Percentiles rank a stretch among this genome's conserved stretches.
Conservation (phyloP, 2,329 filamentous ascomycete genomes). For the Aureobasidium vineae region DNA sequence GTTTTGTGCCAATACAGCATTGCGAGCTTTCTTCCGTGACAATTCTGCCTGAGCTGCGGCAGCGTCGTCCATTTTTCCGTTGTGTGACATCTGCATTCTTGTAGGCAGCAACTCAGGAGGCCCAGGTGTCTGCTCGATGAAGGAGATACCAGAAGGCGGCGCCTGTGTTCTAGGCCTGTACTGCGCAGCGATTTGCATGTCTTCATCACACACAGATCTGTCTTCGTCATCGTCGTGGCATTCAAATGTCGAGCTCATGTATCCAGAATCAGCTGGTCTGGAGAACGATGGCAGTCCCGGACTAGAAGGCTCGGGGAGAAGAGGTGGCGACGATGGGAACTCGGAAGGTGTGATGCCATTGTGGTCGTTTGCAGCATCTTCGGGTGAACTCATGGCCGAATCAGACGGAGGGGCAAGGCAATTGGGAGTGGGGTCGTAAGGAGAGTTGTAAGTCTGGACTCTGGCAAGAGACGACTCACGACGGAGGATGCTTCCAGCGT, state of each 20-base stretch:
- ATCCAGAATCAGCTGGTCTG: conserved; percentile 64
- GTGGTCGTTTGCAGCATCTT: conserved; percentile 51
- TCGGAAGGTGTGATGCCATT: conserved; percentile 55
- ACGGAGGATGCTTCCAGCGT: conserved; percentile 26
- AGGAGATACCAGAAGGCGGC: conserved; percentile 33
- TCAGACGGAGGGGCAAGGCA: conserved; percentile 39
- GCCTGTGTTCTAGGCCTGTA: conserved; percentile 33
- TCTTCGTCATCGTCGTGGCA: conserved; percentile 59
- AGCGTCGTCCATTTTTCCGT: conserved; percentile 12
- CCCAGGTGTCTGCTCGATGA: conserved; percentile 42
- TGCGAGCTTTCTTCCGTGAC: conserved; percentile 28
- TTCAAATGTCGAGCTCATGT: conserved; percentile 74
- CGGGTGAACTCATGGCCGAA: conserved; percentile 45
- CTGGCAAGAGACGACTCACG: conserved; percentile 29
- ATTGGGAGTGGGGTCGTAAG: conserved; percentile 31
- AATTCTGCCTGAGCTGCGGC: conserved; percentile 23
- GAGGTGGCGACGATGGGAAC: conserved; percentile 86
- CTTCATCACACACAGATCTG: conserved; percentile 41
- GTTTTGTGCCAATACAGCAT: conserved; percentile 30
- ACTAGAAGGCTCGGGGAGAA: conserved; percentile 76
- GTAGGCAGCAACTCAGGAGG: conserved; percentile 45
- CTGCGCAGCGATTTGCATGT: conserved; percentile 39
- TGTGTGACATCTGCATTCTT: conserved; percentile 28
- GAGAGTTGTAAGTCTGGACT: conserved; percentile 28
- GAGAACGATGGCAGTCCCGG: conserved; percentile 57